These are phyloP conservation scores for Teratosphaeria epicoccoides DNA, from an alignment of 2,329 filamentous ascomycete species.

Conservation along the genomic window DNA sequence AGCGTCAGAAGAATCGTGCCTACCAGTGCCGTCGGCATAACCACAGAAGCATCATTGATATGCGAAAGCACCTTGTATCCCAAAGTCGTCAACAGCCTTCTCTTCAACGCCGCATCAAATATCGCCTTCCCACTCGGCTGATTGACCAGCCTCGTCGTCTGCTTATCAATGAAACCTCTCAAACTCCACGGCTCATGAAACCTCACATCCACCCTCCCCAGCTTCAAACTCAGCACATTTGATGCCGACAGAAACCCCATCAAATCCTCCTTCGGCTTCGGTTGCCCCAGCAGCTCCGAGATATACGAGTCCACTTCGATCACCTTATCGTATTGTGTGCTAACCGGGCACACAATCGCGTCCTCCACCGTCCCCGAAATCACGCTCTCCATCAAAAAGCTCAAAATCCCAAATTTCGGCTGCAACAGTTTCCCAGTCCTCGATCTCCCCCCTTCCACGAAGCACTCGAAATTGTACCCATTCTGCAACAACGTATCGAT, in stretches of 20 bases:
- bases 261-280: slow-evolving; percentile 91
- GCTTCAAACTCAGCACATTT: slow-evolving; percentile 74
- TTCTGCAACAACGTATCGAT: slow-evolving; percentile 84
- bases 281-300: slow-evolving; percentile 81
- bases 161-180: slow-evolving; percentile 66
- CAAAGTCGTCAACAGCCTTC: slow-evolving; percentile 69
- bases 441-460: slow-evolving; percentile 89
- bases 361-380: slow-evolving; percentile 81
- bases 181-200: slow-evolving; percentile 97
- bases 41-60: slow-evolving; percentile 91
- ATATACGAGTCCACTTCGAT: slow-evolving; percentile 97
- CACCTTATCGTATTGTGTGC: slow-evolving; percentile 97
- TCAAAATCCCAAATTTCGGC: slow-evolving; percentile 91
- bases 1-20: slow-evolving; percentile 88
- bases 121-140: slow-evolving; percentile 20
- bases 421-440: slow-evolving; percentile 86
- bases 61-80: slow-evolving; percentile 88
- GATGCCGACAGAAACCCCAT: slow-evolving; percentile 81
- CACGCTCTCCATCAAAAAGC: slow-evolving; percentile 82
- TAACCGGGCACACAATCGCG: slow-evolving; percentile 87
- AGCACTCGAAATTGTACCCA: slow-evolving; percentile 93
- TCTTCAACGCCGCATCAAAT: slow-evolving; percentile 40
- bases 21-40: slow-evolving; percentile 95
- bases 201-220: slow-evolving; percentile 86
- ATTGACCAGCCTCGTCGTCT: slow-evolving; percentile 45